phyloP scores from a whole-genome alignment of 148 eudicot genomes.

The Vaccinium vitisidaea region DNA sequence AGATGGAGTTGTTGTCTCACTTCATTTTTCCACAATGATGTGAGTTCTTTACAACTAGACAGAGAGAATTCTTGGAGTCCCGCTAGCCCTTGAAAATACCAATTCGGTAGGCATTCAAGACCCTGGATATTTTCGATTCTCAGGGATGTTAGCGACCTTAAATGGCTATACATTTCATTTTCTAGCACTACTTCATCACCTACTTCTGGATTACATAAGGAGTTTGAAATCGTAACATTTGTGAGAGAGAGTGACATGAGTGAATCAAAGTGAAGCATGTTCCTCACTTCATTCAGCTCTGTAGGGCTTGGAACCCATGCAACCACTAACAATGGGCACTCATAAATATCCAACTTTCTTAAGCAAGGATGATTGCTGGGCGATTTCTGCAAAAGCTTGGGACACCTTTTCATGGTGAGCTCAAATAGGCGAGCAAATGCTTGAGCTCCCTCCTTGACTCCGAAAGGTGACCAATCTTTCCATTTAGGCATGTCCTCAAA shows the following conservation, averaged over 20 bases:
- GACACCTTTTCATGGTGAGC: slow-evolving; percentile 12
- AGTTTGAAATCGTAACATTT: not conserved
- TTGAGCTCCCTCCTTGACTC: no score
- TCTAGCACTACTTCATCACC: not conserved
- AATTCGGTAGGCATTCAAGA: not conserved
- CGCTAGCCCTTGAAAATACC: not conserved
- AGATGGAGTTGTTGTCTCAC: no score
- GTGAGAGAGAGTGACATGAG: not conserved
- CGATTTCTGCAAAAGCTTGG: not conserved
- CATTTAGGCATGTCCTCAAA: no score
- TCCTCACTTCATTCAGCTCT: not conserved
- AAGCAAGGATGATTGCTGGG: not conserved
- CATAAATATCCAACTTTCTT: not conserved
- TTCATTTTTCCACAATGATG: not conserved
- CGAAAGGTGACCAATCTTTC: no score
- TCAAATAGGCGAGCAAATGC: not conserved
- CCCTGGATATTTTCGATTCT: not conserved
- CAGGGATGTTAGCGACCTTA: not conserved
- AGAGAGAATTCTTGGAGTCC: no score
- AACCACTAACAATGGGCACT: not conserved
- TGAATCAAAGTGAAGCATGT: not conserved
- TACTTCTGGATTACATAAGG: not conserved
- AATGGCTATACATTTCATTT: not conserved
- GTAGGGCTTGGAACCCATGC: not conserved
- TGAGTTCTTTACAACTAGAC: no score